Evolutionary conservation across 768 basidiomycete genomes (phyloP), one percentile per base, ranked within the genome.

Genomic region (Suillus occidentalis): DNA sequence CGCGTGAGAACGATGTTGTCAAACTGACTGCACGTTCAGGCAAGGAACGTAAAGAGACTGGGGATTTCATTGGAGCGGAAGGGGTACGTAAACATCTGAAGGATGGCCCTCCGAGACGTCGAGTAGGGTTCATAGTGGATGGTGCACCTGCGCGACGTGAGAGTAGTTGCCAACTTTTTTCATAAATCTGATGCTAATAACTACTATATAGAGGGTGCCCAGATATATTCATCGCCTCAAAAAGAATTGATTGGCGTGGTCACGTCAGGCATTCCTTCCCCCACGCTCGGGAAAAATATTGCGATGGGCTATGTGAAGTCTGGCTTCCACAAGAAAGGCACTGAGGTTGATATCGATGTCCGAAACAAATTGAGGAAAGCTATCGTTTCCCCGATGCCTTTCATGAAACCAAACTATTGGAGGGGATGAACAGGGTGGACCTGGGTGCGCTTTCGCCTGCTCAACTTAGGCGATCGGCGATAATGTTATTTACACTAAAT

Each of bases 181-280:
- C 47, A 3, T n/a, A 2, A 10, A 8, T 42, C 16, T 34, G 39
- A 63, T 20, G 25, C 62, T 53, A 42, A 62, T 16, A 62, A 47
- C 34, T 37, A 22, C 55, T 67, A 22, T 65, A 49, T 74, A 90
- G 95, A 94, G 78, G 92, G 93, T 10, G 91, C 92, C 16, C 86
- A 87, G 69, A 87, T 97, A 28, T 85, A 88, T 68, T 79, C 82
- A 6, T 84, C 86, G 0, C 79, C 81, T 16, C 81, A 81, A 20
- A 74, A 79, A 13, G 85, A 91, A 62, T 77, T 79, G 45, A 81
- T 95, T 42, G 91, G 93, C 89, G 34, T 66, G 84, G 85, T 99
- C 55, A 99, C 96, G 0, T 98, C 95, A 0, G 97, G 97, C 55
- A 97, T 99, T 67, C 97, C 97, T 16, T 95, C 95, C 0, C 97